A percentile compares a stretch with the other conserved stretches of the same genome.
Evolutionary conservation across 75 land plant species (phyloP).

Genomic region (Pinus tabuliformis): DNA sequence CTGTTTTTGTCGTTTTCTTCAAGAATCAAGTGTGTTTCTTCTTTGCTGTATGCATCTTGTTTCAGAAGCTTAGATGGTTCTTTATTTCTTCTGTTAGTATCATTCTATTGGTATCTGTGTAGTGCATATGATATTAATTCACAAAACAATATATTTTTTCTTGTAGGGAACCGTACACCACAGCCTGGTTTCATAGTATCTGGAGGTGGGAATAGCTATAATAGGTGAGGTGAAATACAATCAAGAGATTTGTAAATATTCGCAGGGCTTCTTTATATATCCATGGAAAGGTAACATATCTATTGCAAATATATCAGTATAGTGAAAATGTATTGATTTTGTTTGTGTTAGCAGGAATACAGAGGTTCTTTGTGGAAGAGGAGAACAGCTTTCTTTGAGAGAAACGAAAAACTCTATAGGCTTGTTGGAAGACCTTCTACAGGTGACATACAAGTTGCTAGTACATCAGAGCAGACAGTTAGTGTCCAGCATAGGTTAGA

Average conservation of each 20-base stretch:
- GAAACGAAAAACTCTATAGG: conserved; percentile 5
- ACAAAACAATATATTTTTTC: no score
- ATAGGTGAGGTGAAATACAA: conserved; percentile 14
- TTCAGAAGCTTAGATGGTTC: no score
- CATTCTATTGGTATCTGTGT: no score
- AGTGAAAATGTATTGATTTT: neutral
- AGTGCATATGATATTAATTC: no score
- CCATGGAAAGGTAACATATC: conserved; percentile 18
- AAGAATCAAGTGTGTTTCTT: no score
- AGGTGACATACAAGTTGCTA: conserved; percentile 24
- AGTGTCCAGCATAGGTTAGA: conserved; percentile 33
- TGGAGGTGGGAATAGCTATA: conserved; percentile 15
- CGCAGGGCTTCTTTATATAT: neutral
- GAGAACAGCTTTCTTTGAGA: neutral
- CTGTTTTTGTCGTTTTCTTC: no score
- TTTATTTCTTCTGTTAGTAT: no score
- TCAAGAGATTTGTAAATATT: neutral
- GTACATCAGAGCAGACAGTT: conserved; percentile 49
- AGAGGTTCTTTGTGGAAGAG: neutral
- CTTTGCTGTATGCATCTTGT: no score
- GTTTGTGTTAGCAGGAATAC: neutral
- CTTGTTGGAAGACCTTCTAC: conserved; percentile 5
- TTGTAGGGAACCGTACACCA: no score
- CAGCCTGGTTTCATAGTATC: no score
- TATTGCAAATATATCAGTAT: conserved; percentile 21